phyloP scores from a whole-genome alignment of 2,329 filamentous ascomycete genomes.

The Ophiocordyceps australis region DNA sequence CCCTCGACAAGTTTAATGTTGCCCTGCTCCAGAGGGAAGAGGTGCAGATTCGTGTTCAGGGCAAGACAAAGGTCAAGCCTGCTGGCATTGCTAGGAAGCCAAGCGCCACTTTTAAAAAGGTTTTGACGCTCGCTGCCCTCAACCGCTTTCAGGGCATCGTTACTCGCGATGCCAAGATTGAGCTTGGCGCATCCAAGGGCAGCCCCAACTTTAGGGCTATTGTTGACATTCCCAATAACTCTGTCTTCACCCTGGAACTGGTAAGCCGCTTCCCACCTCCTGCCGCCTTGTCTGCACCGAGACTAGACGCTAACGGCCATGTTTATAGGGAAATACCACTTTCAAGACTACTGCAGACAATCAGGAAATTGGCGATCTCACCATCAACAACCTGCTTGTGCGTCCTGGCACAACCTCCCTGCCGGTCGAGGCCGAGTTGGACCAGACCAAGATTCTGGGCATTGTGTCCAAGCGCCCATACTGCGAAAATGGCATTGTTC shows the following conservation, averaged over 20 bases:
- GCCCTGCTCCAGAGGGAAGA: slow-evolving; percentile 31
- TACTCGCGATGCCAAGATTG: slow-evolving; percentile 30
- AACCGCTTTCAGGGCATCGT: slow-evolving; percentile 36
- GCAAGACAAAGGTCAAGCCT: slow-evolving; percentile 32
- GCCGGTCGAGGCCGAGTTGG: slow-evolving; percentile 32
- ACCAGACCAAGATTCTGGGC: slow-evolving; percentile 27
- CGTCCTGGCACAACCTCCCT: slow-evolving; percentile 38
- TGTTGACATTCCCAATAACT: slow-evolving; percentile 44
- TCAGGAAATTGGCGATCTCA: slow-evolving; percentile 31
- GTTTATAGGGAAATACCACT: slow-evolving; percentile 37
- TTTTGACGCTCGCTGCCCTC: slow-evolving; percentile 27
- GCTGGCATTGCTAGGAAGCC: slow-evolving; percentile 28
- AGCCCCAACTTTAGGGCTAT: slow-evolving; percentile 43
- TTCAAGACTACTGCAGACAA: slow-evolving; percentile 39
- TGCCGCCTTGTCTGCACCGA: neutral
- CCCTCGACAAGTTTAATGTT: slow-evolving; percentile 35
- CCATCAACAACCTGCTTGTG: slow-evolving; percentile 39
- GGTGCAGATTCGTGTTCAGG: slow-evolving; percentile 29
- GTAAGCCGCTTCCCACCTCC: slow-evolving; percentile 19
- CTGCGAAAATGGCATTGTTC: slow-evolving; percentile 35
- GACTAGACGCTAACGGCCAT: slow-evolving; percentile 1
- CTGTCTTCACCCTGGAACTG: slow-evolving; percentile 44
- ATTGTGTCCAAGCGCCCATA: slow-evolving; percentile 19
- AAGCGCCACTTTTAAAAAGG: slow-evolving; percentile 37
- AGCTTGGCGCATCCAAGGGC: slow-evolving; percentile 16